Conservation (phyloP, 768 basidiomycete genomes). For the Pholiota microspora region DNA sequence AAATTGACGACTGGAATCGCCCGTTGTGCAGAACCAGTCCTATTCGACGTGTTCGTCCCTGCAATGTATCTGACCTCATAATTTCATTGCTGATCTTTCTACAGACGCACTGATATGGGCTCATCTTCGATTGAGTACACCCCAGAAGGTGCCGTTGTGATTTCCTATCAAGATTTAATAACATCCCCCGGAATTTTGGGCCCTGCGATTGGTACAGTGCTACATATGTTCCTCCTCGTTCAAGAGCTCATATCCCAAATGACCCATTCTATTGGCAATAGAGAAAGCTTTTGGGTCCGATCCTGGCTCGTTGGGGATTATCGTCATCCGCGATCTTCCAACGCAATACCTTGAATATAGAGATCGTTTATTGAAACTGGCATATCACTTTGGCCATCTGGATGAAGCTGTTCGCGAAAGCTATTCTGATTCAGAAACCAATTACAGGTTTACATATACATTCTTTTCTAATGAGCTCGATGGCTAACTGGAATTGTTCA, state of each 20-base stretch:
- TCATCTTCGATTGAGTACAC: conserved; percentile 18
- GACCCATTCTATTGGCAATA: conserved; percentile 23
- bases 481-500: too few species aligned
- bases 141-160: conserved; percentile 26
- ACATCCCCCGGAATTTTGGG: conserved; percentile 24
- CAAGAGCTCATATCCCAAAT: conserved; percentile 1
- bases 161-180: conserved; percentile 27
- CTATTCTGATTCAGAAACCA: conserved; percentile 68
- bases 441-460: conserved; percentile 74
- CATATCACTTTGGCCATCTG: conserved; percentile 73
- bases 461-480: too few species aligned
- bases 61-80: too few species aligned
- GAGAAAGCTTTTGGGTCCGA: conserved; percentile 84
- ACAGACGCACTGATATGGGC: too few species aligned
- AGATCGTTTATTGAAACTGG: conserved; percentile 69
- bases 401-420: conserved; percentile 66
- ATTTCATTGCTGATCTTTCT: too few species aligned
- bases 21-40: too few species aligned
- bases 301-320: conserved; percentile 73
- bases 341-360: conserved; percentile 57
- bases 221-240: neutral
- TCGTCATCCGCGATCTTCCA: conserved; percentile 83
- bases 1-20: too few species aligned
- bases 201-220: conserved; percentile 55
- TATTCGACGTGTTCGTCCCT: too few species aligned